Evolutionary conservation across 2,329 filamentous ascomycete genomes (phyloP), one percentile per base, ranked within the genome.

Genomic region (Hypomyces rosellus): DNA sequence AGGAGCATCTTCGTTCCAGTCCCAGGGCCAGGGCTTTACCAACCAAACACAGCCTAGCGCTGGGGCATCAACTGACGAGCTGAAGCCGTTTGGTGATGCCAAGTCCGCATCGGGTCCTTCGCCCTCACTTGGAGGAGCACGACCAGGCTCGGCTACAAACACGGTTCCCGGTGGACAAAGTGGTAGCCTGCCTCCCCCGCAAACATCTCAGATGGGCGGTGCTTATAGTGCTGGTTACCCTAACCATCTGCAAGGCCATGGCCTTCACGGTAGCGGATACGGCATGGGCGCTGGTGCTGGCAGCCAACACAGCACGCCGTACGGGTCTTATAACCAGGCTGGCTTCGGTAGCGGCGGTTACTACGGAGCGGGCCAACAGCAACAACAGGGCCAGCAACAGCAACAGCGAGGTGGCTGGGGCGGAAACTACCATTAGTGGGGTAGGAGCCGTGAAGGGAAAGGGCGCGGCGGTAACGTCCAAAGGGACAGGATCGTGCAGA

Each of bases 1-100:
- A 49, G 72, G 74, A 22, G 71, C 72, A 11, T 75, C 76, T 1
- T 70, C 69, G 3, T 82, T 80, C 67, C 77, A 78, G 60, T 74
- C 76, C 13, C 78, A 80, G 59, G 70, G 70, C 11, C 79, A 81
- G 61, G 69, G 71, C 1, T 83, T 77, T 63, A 75, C 72, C 62
- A 73, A 68, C 49, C 72, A 77, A 49, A 67, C 70, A 6, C 78
- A 80, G 63, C 68, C 72, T 2, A 68, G 68, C 36, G 65, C 62
- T 41, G 68, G 69, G 36, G 68, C 69, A 6, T 66, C 73, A 8
- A 54, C 57, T 40, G 80, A 82, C 53, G 80, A 82, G 30, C 60
- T 82, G 64, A 82, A 82, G 73, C 76, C 77, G 0, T 82, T 79
- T 52, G 76, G 76, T 45, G 80, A 82, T 16, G 62, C 70, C 58